These are phyloP conservation scores for Nymphaea colorata DNA, from an alignment of 164 flowering plant species.

Conservation along the genomic window DNA sequence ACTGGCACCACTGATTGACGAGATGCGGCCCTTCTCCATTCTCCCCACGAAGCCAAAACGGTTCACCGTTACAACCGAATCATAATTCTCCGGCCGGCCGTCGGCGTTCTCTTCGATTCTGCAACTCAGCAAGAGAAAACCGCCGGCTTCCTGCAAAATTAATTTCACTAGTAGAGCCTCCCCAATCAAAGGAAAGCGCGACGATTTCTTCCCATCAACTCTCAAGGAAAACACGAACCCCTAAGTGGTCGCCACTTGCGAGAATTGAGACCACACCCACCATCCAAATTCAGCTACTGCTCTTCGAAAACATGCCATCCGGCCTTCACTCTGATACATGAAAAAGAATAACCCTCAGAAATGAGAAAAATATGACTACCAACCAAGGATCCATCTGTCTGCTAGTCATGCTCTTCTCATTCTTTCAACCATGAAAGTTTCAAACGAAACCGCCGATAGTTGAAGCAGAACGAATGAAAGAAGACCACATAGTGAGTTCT, in stretches of 20 bases:
- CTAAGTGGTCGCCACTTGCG: not conserved
- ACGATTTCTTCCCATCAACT: no score
- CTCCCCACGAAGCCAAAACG: not conserved
- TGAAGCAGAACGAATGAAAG: not conserved
- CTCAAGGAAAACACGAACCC: not conserved
- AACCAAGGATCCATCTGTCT: not conserved
- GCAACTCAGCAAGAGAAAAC: no score
- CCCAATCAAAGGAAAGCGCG: no score
- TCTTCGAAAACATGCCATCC: not conserved
- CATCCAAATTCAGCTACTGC: not conserved
- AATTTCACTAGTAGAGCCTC: no score
- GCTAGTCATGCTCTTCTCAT: not conserved
- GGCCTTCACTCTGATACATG: not conserved
- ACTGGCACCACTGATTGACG: slow-evolving; percentile 57
- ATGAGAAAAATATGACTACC: not conserved
- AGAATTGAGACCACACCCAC: not conserved
- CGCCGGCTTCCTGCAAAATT: no score
- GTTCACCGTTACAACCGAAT: not conserved
- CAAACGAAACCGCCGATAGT: no score
- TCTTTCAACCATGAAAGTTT: not conserved
- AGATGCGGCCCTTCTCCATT: slow-evolving; percentile 33
- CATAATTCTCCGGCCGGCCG: not conserved
- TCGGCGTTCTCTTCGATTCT: no score
- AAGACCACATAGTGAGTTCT: not conserved
- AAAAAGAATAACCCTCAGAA: not conserved